Evolutionary conservation across 257 asterid species (phyloP).

Genomic region (Solanum phureja): DNA sequence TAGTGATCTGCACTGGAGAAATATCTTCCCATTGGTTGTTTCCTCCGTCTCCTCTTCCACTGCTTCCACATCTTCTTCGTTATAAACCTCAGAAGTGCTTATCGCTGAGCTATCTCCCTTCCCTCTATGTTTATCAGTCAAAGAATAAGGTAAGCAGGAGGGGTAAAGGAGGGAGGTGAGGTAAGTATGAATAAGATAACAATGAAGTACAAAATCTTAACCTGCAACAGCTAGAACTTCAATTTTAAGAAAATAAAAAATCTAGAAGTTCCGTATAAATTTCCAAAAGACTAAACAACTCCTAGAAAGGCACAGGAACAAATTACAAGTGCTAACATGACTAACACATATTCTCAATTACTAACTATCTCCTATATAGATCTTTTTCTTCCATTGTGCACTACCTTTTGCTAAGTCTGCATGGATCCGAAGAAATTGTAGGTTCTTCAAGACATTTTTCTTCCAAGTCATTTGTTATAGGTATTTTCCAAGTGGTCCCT

Average conservation of each 20-base stretch:
- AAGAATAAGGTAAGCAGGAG: background rate
- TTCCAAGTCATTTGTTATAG: background rate
- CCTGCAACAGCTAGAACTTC: background rate
- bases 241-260: background rate
- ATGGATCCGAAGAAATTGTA: background rate
- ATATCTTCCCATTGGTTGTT: conserved; percentile 55
- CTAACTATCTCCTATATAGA: background rate
- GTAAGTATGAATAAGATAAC: background rate
- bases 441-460: background rate
- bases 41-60: conserved; percentile 56
- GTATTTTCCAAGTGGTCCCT: background rate
- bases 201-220: background rate
- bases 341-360: background rate
- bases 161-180: background rate
- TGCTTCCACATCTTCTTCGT: conserved; percentile 16
- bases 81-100: conserved; percentile 1
- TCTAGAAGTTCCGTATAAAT: background rate
- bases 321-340: background rate
- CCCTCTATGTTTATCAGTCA: background rate
- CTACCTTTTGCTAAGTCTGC: background rate
- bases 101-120: conserved; percentile 4
- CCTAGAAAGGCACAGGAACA: background rate
- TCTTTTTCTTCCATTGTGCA: background rate
- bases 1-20: conserved; percentile 33
- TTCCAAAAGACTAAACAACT: background rate